Evolutionary conservation across 768 basidiomycete species (phyloP), one percentile per base, ranked within the genome.

Genomic region (Gymnopilus dilepis): DNA sequence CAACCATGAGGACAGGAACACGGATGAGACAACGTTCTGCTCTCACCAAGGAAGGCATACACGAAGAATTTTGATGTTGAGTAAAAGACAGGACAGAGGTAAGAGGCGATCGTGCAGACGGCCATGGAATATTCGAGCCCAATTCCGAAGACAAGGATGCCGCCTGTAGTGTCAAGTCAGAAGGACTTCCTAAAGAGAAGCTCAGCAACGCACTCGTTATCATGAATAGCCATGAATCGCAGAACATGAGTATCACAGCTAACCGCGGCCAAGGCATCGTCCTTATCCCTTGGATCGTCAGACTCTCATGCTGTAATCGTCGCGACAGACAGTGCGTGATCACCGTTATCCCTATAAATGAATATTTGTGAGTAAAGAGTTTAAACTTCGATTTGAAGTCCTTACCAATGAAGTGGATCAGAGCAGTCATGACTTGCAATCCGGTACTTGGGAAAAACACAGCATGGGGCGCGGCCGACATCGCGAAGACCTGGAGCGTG

Each of bases 11-110:
- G 34, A 38, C 15, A 6, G 37, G 26, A 51, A 48, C 37, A 17
- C n/a, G 43, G 22, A 24, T 55, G 43, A 62, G 34, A 26, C 7
- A n/a, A 3, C 13, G 30, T 48, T 55, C 56, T 52, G 41, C 53
- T 72, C 76, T 41, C 43, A 77, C 77, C 74, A 26, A 84, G 74
- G 64, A 83, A 84, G 5, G 75, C 69, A 63, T 84, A 85, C 6
- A 84, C 79, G 41, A 83, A 74, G 7, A 83, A 56, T 61, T 84
- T 82, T 6, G 80, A 77, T 11, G 75, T 69, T 0, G 77, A 72
- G 60, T 81, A 82, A 60, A 81, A 76, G 21, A 67, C 59, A 50
- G 83, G 76, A 67, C 81, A 83, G 28, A 78, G 67, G 56, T 78
- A 76, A 52, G 84, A 80, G 2, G 77, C 82, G 8, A 77, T 65